Evolutionary conservation across 345 rosid genomes (phyloP), one percentile per base, ranked within the genome.

Genomic region (Hypericum androsaemum): DNA sequence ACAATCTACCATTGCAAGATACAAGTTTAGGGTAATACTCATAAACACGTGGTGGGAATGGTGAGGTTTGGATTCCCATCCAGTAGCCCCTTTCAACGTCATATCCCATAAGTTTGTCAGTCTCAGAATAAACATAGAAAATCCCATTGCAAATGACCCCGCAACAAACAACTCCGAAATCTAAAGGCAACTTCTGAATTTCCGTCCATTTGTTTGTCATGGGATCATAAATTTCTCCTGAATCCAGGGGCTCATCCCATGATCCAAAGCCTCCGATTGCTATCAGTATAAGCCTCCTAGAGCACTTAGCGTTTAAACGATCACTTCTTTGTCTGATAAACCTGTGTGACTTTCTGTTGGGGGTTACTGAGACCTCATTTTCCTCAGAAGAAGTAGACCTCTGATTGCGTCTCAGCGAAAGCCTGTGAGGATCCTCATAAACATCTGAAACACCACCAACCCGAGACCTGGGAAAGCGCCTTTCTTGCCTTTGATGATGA

Each of bases 11-110:
- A 60, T 76, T 68, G 59, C 82, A 77, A 32, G 94, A 88, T 7
- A 92, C 89, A 32, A 92, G 90, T 60, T 85, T 85, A 15, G 98
- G 98, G 67, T 80, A 83, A 68, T 88, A 92, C 60, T 92, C 98
- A 0, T 75, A 80, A 60, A 92, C 95, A 14, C 94, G 88, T 5
- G 94, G 89, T 61, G 98, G 95, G 65, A 81, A 75, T 14, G 90
- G 88, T 12, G 81, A 73, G 44, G 94, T 75, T 64, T 88, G 95
- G 51, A 92, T 85, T 9, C 67, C 71, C 50, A 85, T 73, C 98
- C 96, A 92, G 63, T 78, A 88, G 41, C 98, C 90, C 75, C 86
- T 79, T 65, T 84, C 96, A 42, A 92, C 71, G 52, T 92, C 95
- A 49, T 83, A 92, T 6, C 94, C 95, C 10, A 84, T 84, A n/a